Percentiles rank a stretch among this genome's conserved stretches.
phyloP scores from a whole-genome alignment of 306 rosid genomes.

The Prunus davidiana region DNA sequence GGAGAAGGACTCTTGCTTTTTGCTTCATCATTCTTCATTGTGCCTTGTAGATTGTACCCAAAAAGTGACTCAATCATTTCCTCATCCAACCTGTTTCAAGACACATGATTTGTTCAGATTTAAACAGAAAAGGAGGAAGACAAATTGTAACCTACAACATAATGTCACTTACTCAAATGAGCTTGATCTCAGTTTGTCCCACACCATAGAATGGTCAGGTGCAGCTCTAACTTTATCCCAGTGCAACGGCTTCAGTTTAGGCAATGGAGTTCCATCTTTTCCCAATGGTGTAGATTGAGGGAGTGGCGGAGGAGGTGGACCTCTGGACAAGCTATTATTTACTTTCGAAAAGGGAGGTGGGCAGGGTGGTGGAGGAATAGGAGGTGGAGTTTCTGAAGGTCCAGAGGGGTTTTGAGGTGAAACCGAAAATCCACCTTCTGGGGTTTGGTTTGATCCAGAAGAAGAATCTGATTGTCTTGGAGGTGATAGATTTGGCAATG shows the following conservation, averaged over 20 bases:
- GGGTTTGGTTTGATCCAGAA: constrained; percentile 38
- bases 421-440: constrained; percentile 32
- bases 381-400: constrained; percentile 35
- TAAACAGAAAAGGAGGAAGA: neutral
- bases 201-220: constrained; percentile 86
- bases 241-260: constrained; percentile 95
- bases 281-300: constrained; percentile 64
- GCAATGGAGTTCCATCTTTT: constrained; percentile 74
- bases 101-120: constrained; percentile 14
- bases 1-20: constrained; percentile 93
- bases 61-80: constrained; percentile 98
- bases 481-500: constrained; percentile 48
- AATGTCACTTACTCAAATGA: constrained; percentile 83
- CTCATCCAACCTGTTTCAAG: constrained; percentile 77
- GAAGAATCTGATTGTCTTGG: constrained; percentile 46
- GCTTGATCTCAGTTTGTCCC: constrained; percentile 91
- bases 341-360: constrained; percentile 64
- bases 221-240: constrained; percentile 99
- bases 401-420: constrained; percentile 19
- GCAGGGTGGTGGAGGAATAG: constrained; percentile 76
- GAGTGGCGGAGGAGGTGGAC: constrained; percentile 81
- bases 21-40: constrained; percentile 71
- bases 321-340: constrained; percentile 30
- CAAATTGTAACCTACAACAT: neutral
- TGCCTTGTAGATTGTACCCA: constrained; percentile 77